These are phyloP conservation scores for Luzula sylvatica DNA, from an alignment of 176 grass and related monocot genomes.

Conservation along the genomic window DNA sequence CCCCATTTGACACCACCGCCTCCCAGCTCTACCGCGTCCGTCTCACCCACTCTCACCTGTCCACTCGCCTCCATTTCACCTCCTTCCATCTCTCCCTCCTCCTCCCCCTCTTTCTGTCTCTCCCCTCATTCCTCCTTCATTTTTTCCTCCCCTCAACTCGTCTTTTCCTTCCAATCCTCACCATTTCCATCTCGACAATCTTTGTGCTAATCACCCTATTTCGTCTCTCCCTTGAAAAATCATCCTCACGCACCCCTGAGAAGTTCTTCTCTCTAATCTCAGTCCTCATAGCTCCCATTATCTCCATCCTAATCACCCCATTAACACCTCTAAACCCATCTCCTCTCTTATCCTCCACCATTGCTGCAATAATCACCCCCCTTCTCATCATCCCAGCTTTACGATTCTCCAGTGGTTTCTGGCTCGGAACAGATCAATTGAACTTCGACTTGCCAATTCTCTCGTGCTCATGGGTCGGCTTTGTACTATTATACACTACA, in stretches of 20 bases:
- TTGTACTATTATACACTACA: slow-evolving; percentile 33
- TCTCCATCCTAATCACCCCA: slow-evolving; percentile 19
- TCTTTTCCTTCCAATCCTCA: slow-evolving; percentile 8
- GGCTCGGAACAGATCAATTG: slow-evolving; percentile 79
- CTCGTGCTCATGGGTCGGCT: slow-evolving; percentile 33
- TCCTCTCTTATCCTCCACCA: slow-evolving; percentile 12
- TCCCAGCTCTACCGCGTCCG: slow-evolving; percentile 83
- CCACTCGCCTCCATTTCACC: slow-evolving; percentile 49
- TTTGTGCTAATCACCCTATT: slow-evolving; percentile 37
- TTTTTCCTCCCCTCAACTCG: slow-evolving; percentile 4
- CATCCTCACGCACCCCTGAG: slow-evolving; percentile 34
- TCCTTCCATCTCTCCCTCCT: slow-evolving; percentile 36
- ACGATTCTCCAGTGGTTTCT: slow-evolving; percentile 56
- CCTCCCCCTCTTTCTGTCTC: slow-evolving; percentile 32
- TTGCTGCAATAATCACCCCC: slow-evolving; percentile 26
- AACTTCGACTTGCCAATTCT: slow-evolving; percentile 54
- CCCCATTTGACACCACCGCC: slow-evolving; percentile 43
- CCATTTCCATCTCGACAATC: background rate
- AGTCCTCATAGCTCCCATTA: slow-evolving; percentile 25
- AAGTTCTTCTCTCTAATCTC: slow-evolving; percentile 32
- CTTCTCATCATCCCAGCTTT: slow-evolving; percentile 48
- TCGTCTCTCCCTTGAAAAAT: slow-evolving; percentile 33
- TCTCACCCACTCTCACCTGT: slow-evolving; percentile 43
- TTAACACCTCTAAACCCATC: slow-evolving; percentile 32
- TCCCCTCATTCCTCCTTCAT: slow-evolving; percentile 22